Conservation (phyloP, 352 stramenopile species). For the Pythium rishiriense region DNA sequence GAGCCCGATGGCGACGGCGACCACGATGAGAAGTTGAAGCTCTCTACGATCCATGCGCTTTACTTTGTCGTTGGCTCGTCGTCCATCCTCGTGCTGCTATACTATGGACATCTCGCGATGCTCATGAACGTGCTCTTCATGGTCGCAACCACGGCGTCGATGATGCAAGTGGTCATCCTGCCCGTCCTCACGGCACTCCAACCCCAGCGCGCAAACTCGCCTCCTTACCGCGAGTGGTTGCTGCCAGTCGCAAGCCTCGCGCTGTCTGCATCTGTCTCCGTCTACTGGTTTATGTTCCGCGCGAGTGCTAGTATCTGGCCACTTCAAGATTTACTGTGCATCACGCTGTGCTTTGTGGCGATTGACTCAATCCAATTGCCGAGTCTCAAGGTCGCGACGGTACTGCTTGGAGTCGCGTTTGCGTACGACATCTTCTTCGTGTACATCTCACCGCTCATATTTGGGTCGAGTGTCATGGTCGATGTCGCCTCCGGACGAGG, state of each 20-base stretch:
- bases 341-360: constrained; percentile 89
- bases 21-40: constrained; percentile 32
- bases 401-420: constrained; percentile 87
- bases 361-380: constrained; percentile 81
- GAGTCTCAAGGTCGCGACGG: constrained; percentile 75
- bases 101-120: constrained; percentile 61
- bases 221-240: background rate
- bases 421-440: constrained; percentile 96
- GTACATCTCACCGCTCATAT: constrained; percentile 87
- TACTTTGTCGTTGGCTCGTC: constrained; percentile 63
- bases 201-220: background rate
- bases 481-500: constrained; percentile 81
- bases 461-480: constrained; percentile 90
- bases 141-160: constrained; percentile 41
- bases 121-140: constrained; percentile 63
- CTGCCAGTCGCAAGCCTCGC: constrained; percentile 13
- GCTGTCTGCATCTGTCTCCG: constrained; percentile 28
- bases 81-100: constrained; percentile 55
- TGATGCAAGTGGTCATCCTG: constrained; percentile 47
- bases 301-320: constrained; percentile 73
- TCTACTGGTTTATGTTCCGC: constrained; percentile 65
- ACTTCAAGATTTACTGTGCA: constrained; percentile 87
- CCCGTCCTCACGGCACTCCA: constrained; percentile 34
- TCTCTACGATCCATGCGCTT: constrained; percentile 52
- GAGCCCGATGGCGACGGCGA: background rate